Percentiles rank a stretch among this genome's conserved stretches.
Conservation (phyloP, 129 eudicot species). For the Lactuca sativa region DNA sequence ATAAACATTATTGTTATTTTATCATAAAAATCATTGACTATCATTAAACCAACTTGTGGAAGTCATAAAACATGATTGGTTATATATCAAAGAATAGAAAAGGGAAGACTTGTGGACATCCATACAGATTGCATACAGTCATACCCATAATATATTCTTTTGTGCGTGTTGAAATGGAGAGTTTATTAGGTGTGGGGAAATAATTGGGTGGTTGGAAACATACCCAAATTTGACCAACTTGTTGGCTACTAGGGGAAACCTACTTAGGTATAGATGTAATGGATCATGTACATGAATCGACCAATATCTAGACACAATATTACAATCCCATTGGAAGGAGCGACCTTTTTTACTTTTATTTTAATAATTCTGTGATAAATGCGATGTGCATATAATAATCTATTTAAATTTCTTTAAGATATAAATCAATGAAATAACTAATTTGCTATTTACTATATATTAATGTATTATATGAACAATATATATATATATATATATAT, state of each 20-base stretch:
- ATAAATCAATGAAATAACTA: no score
- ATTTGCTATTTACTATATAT: no score
- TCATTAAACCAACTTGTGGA: slow-evolving; percentile 15
- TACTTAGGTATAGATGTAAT: slow-evolving; percentile 12
- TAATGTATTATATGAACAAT: no score
- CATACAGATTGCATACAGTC: slow-evolving; percentile 11
- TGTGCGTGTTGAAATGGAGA: slow-evolving; percentile 27
- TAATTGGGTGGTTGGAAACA: slow-evolving; percentile 34
- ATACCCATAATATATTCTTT: not conserved
- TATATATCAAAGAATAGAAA: slow-evolving; percentile 13
- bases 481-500: no score
- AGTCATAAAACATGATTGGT: slow-evolving; percentile 22
- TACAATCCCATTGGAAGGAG: not conserved
- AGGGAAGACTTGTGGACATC: slow-evolving; percentile 17
- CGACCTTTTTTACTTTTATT: not conserved
- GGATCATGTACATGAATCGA: not conserved
- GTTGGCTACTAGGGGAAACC: slow-evolving; percentile 27
- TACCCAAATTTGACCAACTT: slow-evolving; percentile 36
- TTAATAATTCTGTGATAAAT: not conserved
- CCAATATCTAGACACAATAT: no score
- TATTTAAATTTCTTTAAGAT: no score
- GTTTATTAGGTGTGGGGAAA: slow-evolving; percentile 26
- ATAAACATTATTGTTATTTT: no score
- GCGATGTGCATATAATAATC: not conserved
- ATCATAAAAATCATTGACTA: slow-evolving; percentile 9